Base-by-base conservation (phyloP, 2,329 filamentous ascomycete species). In the Nemania diffusa region DNA sequence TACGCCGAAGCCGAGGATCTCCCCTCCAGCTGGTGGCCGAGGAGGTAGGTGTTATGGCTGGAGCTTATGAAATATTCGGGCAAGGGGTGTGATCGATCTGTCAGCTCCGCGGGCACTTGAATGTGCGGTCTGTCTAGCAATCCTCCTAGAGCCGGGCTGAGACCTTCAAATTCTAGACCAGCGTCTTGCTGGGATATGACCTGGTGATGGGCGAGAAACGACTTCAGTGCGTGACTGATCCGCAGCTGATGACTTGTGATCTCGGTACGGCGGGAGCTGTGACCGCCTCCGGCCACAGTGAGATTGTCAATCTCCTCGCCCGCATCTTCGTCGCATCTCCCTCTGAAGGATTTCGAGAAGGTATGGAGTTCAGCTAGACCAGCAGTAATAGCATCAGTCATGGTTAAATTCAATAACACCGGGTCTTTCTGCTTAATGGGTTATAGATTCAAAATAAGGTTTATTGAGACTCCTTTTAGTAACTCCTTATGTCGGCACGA, bases 31-130 rank as follows among this genome's bases (percentile, higher is more conserved):
- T 92, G 90, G 76, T 92, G 88, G 0, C 89, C 90, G 73, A 89
- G 82, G 27, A 92, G 81, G 73, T 92, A 92, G 0, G 90, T 92
- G 78, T 92, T 92, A 80, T 92, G 90, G 70, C 88, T 91, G 3
- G 89, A 91, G 78, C 88, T 91, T 79, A 92, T 87, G 74, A 89
- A 92, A 78, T 92, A 92, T 70, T 91, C 88, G 1, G 89, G 86
- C 24, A 92, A 79, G 0, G 89, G 86, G 69, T 88, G 82, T 11
- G 84, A 86, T 64, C 87, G 81, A 73, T 90, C 87, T 8, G 84
- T 83, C 13, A 90, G 77, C 60, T 84, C 78, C 1, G 76, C 67
- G 0, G 89, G 89, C 0, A 90, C 86, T 42, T 81, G 74, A 72
- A 89, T 84, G 76, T 90, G 87, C 34, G 86, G 83, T 70, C 83